Conservation (phyloP, 306 rosid species). For the Geum urbanum region DNA sequence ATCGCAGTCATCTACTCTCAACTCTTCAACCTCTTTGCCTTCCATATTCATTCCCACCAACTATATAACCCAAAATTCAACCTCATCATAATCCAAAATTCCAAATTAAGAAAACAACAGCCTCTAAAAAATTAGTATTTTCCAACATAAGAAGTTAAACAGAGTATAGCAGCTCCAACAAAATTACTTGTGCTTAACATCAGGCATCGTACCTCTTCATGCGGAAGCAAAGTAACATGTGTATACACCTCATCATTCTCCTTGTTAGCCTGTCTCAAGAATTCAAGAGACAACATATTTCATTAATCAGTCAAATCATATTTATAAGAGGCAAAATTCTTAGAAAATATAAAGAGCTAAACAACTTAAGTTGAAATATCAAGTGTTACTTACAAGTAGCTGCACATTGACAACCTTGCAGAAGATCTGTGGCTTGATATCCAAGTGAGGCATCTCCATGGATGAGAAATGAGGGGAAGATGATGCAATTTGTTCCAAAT, state of each 20-base stretch:
- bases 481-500: conserved; percentile 69
- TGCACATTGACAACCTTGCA: conserved; percentile 82
- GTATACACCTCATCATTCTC: conserved; percentile 98
- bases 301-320: conserved; percentile 13
- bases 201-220: conserved; percentile 57
- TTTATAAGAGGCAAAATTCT: conserved; percentile 3
- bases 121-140: neutral
- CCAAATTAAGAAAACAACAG: neutral
- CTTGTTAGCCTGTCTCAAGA: conserved; percentile 68
- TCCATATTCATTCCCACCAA: conserved; percentile 50
- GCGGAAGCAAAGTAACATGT: conserved; percentile 78
- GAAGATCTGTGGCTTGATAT: conserved; percentile 82
- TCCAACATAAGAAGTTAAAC: conserved; percentile 15
- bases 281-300: conserved; percentile 16
- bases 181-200: neutral
- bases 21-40: conserved; percentile 59
- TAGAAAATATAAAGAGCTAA: conserved; percentile 18
- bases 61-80: conserved; percentile 38
- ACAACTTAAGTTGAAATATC: conserved; percentile 2
- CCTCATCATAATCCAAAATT: conserved; percentile 21
- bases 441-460: conserved; percentile 61
- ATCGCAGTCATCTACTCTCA: conserved; percentile 58
- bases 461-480: conserved; percentile 67
- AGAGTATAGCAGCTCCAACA: conserved; percentile 8
- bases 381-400: conserved; percentile 61